Conservation (phyloP, 192 early-diverging fungal species). For the Phlyctochytrium planicorne region DNA sequence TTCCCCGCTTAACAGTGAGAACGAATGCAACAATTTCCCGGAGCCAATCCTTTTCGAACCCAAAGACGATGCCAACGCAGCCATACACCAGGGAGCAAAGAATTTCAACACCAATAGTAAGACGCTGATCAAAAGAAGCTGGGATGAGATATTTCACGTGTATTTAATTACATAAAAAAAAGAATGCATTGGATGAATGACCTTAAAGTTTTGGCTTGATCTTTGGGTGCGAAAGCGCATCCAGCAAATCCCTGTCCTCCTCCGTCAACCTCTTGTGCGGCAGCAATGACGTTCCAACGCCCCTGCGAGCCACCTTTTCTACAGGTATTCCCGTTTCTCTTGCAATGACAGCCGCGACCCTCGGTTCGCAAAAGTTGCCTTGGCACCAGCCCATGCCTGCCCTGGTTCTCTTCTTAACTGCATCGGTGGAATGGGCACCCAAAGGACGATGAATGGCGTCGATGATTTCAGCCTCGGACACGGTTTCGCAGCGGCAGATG, state of each 20-base stretch:
- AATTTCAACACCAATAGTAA: too few species aligned
- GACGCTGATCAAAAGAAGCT: too few species aligned
- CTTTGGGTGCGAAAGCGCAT: slow-evolving; percentile 17
- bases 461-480: slow-evolving; percentile 48
- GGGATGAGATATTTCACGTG: too few species aligned
- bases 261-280: slow-evolving; percentile 45
- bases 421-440: slow-evolving; percentile 36
- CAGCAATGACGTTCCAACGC: slow-evolving; percentile 37
- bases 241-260: slow-evolving; percentile 34
- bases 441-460: slow-evolving; percentile 45
- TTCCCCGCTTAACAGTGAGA: too few species aligned
- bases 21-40: too few species aligned
- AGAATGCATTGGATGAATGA: too few species aligned
- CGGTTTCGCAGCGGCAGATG: slow-evolving; percentile 49
- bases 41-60: too few species aligned
- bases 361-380: slow-evolving; percentile 44
- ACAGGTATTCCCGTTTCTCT: slow-evolving; percentile 35
- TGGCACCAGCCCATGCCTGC: slow-evolving; percentile 55
- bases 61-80: too few species aligned
- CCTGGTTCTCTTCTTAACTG: slow-evolving; percentile 42
- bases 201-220: background rate
- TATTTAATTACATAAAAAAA: too few species aligned
- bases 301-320: slow-evolving; percentile 31
- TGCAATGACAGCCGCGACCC: slow-evolving; percentile 40
- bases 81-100: too few species aligned